A percentile compares a stretch with the other conserved stretches of the same genome.
phyloP scores from a whole-genome alignment of 2,329 filamentous ascomycete genomes.

The Xylariomycetidae sp. region DNA sequence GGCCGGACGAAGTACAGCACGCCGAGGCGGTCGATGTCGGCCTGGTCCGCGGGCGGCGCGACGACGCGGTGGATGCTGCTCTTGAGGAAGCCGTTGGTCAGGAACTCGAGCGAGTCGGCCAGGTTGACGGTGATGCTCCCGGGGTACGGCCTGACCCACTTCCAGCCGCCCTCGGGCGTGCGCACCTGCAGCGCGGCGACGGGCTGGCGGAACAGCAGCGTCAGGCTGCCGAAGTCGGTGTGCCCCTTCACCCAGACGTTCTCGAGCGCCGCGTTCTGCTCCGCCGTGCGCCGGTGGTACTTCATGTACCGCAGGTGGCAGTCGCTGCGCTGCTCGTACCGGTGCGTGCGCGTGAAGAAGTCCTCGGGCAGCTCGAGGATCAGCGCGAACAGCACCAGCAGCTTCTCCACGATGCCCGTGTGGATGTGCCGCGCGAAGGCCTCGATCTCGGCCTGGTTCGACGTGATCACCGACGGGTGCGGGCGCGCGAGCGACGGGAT shows the following conservation, averaged over 20 bases:
- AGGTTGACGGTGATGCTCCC: constrained; percentile 50
- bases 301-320: constrained; percentile 58
- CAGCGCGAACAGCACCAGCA: constrained; percentile 36
- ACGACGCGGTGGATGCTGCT: constrained; percentile 40
- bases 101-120: constrained; percentile 44
- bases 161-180: constrained; percentile 39
- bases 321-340: constrained; percentile 49
- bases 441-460: constrained; percentile 28
- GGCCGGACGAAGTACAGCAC: constrained; percentile 38
- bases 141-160: constrained; percentile 42
- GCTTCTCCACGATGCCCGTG: constrained; percentile 26
- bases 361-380: constrained; percentile 54
- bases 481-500: constrained; percentile 27
- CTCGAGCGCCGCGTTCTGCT: constrained; percentile 34
- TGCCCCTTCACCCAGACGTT: constrained; percentile 38
- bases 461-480: constrained; percentile 29
- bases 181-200: constrained; percentile 52
- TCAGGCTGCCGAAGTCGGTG: constrained; percentile 52
- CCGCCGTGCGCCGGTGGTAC: constrained; percentile 43
- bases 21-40: constrained; percentile 41
- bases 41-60: constrained; percentile 37
- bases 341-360: constrained; percentile 47
- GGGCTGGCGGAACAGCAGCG: constrained; percentile 53
- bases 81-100: constrained; percentile 42
- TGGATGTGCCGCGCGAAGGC: constrained; percentile 32